Conservation (phyloP, 2,329 filamentous ascomycete genomes). For the Scedosporium aurantiacum region DNA sequence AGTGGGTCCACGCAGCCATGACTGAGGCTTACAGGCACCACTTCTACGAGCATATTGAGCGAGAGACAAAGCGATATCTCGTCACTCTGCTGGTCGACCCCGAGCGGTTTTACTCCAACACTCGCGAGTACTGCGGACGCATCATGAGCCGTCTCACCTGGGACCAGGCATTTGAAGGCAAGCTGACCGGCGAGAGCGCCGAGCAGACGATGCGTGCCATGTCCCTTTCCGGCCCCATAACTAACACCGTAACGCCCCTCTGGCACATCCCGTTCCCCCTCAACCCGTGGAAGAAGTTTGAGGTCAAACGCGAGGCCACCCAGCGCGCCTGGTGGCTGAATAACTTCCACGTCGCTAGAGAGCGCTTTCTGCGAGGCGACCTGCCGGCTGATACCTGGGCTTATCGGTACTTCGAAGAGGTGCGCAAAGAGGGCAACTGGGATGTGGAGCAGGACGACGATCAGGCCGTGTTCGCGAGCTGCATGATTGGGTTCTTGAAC, state of each 20-base stretch:
- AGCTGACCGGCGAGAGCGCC: slow-evolving; percentile 32
- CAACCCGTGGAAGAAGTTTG: slow-evolving; percentile 37
- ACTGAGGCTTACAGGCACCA: slow-evolving; percentile 24
- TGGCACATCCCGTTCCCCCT: slow-evolving; percentile 28
- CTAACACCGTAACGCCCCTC: slow-evolving; percentile 37
- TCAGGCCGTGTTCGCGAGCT: slow-evolving; percentile 35
- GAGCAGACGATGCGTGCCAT: slow-evolving; percentile 36
- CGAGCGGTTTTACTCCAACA: slow-evolving; percentile 30
- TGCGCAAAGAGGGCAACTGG: slow-evolving; percentile 27
- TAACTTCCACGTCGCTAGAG: slow-evolving; percentile 28
- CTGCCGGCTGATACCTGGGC: slow-evolving; percentile 36
- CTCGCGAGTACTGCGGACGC: slow-evolving; percentile 37
- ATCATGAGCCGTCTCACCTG: slow-evolving; percentile 40
- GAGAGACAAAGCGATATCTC: slow-evolving; percentile 32
- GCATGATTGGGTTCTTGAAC: slow-evolving; percentile 40
- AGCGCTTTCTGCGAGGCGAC: slow-evolving; percentile 26
- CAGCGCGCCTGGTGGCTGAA: slow-evolving; percentile 36
- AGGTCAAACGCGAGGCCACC: slow-evolving; percentile 29
- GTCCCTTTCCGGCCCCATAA: slow-evolving; percentile 40
- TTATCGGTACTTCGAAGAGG: slow-evolving; percentile 33
- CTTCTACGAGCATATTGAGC: slow-evolving; percentile 38
- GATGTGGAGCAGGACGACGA: slow-evolving; percentile 27
- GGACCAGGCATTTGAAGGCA: slow-evolving; percentile 36
- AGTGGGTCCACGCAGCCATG: slow-evolving; percentile 41
- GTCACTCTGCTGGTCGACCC: slow-evolving; percentile 34